Evolutionary conservation across 2,329 filamentous ascomycete genomes (phyloP), one percentile per base, ranked within the genome.

Genomic region (Sporothrix globosa): DNA sequence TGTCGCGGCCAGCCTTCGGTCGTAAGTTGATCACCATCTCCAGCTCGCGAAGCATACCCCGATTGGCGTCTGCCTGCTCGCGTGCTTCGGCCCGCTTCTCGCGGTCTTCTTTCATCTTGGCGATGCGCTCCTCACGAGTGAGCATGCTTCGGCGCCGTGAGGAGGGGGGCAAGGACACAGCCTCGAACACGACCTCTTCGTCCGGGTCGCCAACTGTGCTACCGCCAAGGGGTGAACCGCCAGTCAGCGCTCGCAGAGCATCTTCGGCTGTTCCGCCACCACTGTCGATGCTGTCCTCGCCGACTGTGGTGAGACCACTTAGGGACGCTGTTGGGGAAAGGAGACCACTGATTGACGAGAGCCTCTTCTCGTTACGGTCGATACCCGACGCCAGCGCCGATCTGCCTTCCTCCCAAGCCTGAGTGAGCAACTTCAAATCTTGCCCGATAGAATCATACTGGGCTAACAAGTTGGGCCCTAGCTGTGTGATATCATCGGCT

Each of bases 371-470:
- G 77, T 94, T 92, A 71, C 90, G 89, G 79, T 96, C 91, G 76
- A 97, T 91, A 74, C 91, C 94, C 69, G 89, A 88, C 61, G 92
- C 89, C 68, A 99, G 83, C 6, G 92, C 90, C n/a, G 90, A 87
- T 79, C 92, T 95, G 67, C 95, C 96, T 68, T 91, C 87, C 76
- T 96, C 92, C 94, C 94, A 97, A 73, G 93, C 91, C 73, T 91
- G 86, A 80, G 94, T 88, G 66, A 97, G 82, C 56, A 90, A 87
- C 78, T 91, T 91, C 58, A 99, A 85, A 77, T 99, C 96, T 34
- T 90, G 85, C 2, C 96, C 96, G 73, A 99, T 96, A 4, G 93
- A 95, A 70, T 99, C 96, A 79, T 98, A 99, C 77, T 98, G 96
- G 27, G 89, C 82, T 85, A 97, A 90, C 52, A 98, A 85, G 73